Conservation (phyloP, 495 filamentous ascomycete genomes). For the Corynascus novoguineensis region DNA sequence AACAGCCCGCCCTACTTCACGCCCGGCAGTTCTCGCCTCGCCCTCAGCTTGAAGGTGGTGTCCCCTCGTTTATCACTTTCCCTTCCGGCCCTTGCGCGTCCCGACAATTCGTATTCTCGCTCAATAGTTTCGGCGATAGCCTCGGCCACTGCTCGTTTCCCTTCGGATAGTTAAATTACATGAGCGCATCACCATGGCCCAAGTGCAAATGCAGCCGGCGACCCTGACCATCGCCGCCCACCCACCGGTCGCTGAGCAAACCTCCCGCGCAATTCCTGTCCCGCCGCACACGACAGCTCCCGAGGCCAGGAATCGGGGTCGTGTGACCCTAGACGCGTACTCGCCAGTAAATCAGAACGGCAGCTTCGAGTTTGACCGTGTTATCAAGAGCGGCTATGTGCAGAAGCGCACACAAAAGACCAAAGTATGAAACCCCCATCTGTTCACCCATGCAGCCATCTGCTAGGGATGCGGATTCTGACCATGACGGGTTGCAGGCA, state of each 20-base stretch:
- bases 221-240: slow-evolving; percentile 17
- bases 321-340: slow-evolving; percentile 27
- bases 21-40: not conserved
- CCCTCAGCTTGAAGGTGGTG: slow-evolving; percentile 18
- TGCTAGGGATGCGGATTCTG: slow-evolving; percentile 2
- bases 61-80: slow-evolving; percentile 22
- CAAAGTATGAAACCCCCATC: slow-evolving; percentile 57
- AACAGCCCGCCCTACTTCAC: no score
- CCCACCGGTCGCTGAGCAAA: slow-evolving; percentile 15
- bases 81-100: slow-evolving; percentile 1
- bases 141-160: not conserved
- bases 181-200: slow-evolving; percentile 23
- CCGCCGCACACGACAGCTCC: slow-evolving; percentile 16
- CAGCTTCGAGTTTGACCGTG: slow-evolving; percentile 88
- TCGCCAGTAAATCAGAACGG: slow-evolving; percentile 87
- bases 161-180: slow-evolving; percentile 13
- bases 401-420: slow-evolving; percentile 87
- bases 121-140: not conserved
- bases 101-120: not conserved
- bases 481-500: slow-evolving; percentile 44
- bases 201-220: slow-evolving; percentile 26
- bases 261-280: slow-evolving; percentile 22
- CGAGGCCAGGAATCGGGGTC: slow-evolving; percentile 16
- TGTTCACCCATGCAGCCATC: not conserved
- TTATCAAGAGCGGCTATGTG: slow-evolving; percentile 81